Conservation (phyloP, 1,139 yeast species). For the Sporopachydermia cereana region DNA sequence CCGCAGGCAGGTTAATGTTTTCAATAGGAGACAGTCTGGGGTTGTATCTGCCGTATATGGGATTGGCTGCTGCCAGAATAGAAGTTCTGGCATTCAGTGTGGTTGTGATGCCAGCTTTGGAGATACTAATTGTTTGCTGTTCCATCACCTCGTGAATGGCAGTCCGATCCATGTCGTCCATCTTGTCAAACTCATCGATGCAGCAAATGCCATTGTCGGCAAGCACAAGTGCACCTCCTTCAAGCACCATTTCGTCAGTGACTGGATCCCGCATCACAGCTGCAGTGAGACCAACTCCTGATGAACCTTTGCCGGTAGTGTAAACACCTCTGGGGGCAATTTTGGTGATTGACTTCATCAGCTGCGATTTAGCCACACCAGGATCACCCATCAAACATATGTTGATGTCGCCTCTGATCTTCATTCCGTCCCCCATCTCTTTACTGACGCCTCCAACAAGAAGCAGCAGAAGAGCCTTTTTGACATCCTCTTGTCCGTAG, state of each 20-base stretch:
- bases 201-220: constrained; percentile 99
- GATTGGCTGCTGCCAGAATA: constrained; percentile 95
- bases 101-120: constrained; percentile 97
- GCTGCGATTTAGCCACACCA: constrained; percentile 97
- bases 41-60: constrained; percentile 90
- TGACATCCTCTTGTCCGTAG: constrained; percentile 87
- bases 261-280: constrained; percentile 99
- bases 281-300: constrained; percentile 98
- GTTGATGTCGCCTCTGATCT: constrained; percentile 94
- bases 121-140: constrained; percentile 94
- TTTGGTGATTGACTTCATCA: constrained; percentile 80
- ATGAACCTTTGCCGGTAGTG: constrained; percentile 97
- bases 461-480: constrained; percentile 73
- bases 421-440: constrained; percentile 91
- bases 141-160: constrained; percentile 99
- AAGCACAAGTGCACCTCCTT: constrained; percentile 95
- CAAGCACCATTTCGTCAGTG: constrained; percentile 95
- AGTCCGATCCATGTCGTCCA: constrained; percentile 95
- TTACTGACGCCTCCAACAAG: constrained; percentile 95
- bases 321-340: constrained; percentile 96
- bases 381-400: constrained; percentile 99
- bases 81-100: constrained; percentile 94
- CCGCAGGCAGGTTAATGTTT: constrained; percentile 94
- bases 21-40: constrained; percentile 85
- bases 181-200: constrained; percentile 97